Base-by-base conservation (phyloP, 2,329 filamentous ascomycete genomes). In the Fonsecaea nubica region DNA sequence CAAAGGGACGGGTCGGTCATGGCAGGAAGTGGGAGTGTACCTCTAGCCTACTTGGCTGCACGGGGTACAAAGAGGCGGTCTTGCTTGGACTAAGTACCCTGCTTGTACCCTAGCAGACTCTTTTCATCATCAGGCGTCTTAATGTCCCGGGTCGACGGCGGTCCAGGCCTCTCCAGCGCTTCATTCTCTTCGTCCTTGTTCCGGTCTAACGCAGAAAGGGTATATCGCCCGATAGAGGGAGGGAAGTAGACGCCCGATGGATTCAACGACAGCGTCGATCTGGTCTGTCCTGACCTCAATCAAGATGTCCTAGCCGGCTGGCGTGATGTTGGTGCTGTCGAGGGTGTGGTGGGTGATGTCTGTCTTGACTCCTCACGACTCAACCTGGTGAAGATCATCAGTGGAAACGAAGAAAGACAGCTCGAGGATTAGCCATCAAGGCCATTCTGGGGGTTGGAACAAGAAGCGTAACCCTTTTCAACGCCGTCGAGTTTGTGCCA, bases 101-200 rank as follows among this genome's bases (percentile, higher is more conserved):
- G 25, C 25, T 25, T 21, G 45, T 50, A 6, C 38, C 57, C 33
- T 25, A 18, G 30, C 57, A 50, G 25, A 33, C 42, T 45, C 30
- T 12, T 59, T 50, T 9, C 9, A 42, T 58, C 36, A 13, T 48
- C 18, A 25, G 18, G 45, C 45, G 15, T 50, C 13, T 21, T 30
- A 7, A 13, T 59, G 21, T 57, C 18, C 18, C 35, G 57, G 36
- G 40, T 59, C 40, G 57, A 59, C 45, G 1, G 45, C 25, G 45
- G 45, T 50, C 45, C 45, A 50, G 45, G 25, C 45, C 45, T 50
- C 18, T 25, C 12, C 45, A 25, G 45, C 21, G 12, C 45, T 50
- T 25, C n/a, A 25, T 50, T 50, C 21, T 2, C 45, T 50, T 50
- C 45, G 45, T 12, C 45, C 45, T 3, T 25, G 18, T 50, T 25